These are phyloP conservation scores for Metschnikowia gelsemii DNA, from an alignment of 805 yeast genomes.

Conservation along the genomic window DNA sequence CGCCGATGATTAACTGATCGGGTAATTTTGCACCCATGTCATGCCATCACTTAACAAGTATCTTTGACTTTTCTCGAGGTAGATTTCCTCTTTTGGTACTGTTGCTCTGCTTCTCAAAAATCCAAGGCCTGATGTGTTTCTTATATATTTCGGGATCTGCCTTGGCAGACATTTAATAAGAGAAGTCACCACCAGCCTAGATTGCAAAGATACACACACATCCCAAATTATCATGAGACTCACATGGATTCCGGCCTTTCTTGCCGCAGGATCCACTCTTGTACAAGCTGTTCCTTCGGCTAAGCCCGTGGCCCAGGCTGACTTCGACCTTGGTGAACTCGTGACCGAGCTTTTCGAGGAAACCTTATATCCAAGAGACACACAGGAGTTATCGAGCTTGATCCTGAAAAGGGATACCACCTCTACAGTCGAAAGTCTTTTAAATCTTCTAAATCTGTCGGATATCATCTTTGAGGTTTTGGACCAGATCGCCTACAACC, in stretches of 20 bases:
- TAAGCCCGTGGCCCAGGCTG: slow-evolving; percentile 21
- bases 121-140: not conserved
- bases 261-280: slow-evolving; percentile 12
- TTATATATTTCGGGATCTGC: no score
- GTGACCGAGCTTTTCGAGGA: slow-evolving; percentile 11
- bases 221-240: slow-evolving; percentile 17
- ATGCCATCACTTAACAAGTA: no score
- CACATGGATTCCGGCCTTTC: slow-evolving; percentile 10
- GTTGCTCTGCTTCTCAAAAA: not conserved
- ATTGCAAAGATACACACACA: no score
- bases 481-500: slow-evolving; percentile 35
- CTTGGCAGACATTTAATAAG: no score
- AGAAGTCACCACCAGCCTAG: no score
- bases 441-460: slow-evolving; percentile 30
- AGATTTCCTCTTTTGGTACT: no score
- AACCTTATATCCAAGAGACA: slow-evolving; percentile 8
- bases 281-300: slow-evolving; percentile 24
- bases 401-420: slow-evolving; percentile 23
- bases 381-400: slow-evolving; percentile 16
- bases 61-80: no score
- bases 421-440: slow-evolving; percentile 24
- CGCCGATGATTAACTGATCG: slow-evolving; percentile 10
- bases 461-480: slow-evolving; percentile 36
- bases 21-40: slow-evolving; percentile 18
- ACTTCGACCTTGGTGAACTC: slow-evolving; percentile 7